These are phyloP conservation scores for Picea glauca DNA, from an alignment of 75 land plant species.

Conservation along the genomic window DNA sequence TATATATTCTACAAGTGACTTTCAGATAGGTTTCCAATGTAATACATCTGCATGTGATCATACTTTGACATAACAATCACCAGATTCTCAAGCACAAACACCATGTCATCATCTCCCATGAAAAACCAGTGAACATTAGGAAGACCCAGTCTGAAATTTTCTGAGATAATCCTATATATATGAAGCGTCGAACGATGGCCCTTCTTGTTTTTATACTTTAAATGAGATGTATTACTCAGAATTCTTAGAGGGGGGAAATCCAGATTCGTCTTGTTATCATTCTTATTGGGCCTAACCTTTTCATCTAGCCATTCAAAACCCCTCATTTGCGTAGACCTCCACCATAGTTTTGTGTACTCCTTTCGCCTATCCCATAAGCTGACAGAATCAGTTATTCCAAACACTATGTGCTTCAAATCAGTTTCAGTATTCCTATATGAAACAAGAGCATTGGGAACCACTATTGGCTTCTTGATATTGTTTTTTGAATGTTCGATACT, in stretches of 20 bases:
- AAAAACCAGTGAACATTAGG: constrained; percentile 65
- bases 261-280: not conserved
- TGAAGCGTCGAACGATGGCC: constrained; percentile 61
- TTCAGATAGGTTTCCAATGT: constrained; percentile 38
- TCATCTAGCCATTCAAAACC: constrained; percentile 73
- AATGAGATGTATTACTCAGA: constrained; percentile 44
- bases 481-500: not conserved
- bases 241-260: constrained; percentile 40
- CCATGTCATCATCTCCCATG: constrained; percentile 89
- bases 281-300: constrained; percentile 4
- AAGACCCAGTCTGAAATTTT: constrained; percentile 45
- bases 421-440: constrained; percentile 27
- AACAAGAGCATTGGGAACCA: not conserved
- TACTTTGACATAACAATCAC: constrained; percentile 43
- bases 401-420: constrained; percentile 44
- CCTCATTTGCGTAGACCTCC: constrained; percentile 46
- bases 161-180: constrained; percentile 60
- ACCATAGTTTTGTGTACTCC: constrained; percentile 69
- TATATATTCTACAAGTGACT: constrained; percentile 32
- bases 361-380: constrained; percentile 56
- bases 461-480: not conserved
- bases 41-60: constrained; percentile 40
- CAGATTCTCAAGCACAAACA: constrained; percentile 48
- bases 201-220: constrained; percentile 42
- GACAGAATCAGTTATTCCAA: constrained; percentile 65